phyloP scores from a whole-genome alignment of 768 basidiomycete species.

The Crassisporium funariophilum region DNA sequence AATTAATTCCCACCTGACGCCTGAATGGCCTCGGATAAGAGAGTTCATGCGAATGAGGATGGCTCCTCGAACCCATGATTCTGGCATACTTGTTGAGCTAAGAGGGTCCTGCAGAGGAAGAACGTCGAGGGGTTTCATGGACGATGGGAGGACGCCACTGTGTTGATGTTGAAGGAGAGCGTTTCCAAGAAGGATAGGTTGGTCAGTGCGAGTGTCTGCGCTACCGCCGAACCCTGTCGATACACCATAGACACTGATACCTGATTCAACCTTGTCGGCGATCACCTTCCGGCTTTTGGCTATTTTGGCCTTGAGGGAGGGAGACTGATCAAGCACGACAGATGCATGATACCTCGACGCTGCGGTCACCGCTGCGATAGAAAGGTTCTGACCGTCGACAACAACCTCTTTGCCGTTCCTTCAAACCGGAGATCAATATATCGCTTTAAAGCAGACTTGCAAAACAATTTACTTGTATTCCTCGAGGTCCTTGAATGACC shows the following conservation, averaged over 20 bases:
- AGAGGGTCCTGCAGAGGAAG: conserved; percentile 75
- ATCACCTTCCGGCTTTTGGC: conserved; percentile 67
- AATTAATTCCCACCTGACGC: conserved; percentile 79
- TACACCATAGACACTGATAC: conserved; percentile 80
- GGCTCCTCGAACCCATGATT: conserved; percentile 86
- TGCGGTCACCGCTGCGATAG: conserved; percentile 79
- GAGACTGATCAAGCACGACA: conserved; percentile 52
- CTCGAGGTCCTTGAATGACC: conserved; percentile 63
- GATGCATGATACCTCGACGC: conserved; percentile 63
- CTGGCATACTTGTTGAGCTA: conserved; percentile 74
- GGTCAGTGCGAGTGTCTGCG: conserved; percentile 80
- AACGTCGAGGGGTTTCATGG: conserved; percentile 46
- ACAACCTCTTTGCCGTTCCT: conserved; percentile 66
- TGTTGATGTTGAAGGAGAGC: conserved; percentile 89
- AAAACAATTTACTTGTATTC: conserved; percentile 53
- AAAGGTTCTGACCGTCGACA: conserved; percentile 70
- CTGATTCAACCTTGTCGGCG: conserved; percentile 62
- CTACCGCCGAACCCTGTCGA: conserved; percentile 87
- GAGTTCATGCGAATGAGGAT: conserved; percentile 89
- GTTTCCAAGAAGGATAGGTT: conserved; percentile 71
- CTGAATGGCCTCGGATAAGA: conserved; percentile 86
- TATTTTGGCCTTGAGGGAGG: conserved; percentile 51
- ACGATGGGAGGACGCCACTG: conserved; percentile 69
- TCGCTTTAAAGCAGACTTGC: neutral
- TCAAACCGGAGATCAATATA: conserved; percentile 8